Evolutionary conservation across 495 filamentous ascomycete species (phyloP).

Genomic region (Penicillium manginii): DNA sequence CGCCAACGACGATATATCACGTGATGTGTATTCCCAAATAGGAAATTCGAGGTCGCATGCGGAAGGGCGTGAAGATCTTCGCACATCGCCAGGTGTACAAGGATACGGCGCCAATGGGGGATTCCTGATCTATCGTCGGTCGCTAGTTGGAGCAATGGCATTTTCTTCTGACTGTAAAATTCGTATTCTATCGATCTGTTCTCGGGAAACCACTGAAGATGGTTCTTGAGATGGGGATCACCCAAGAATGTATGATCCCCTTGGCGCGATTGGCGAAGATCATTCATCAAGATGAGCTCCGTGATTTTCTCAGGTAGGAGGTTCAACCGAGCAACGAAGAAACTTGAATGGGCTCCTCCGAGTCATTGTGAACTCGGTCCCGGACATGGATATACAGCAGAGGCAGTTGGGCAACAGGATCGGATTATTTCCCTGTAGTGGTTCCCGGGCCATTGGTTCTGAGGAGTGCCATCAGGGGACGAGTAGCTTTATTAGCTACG

Average conservation of each 20-base stretch:
- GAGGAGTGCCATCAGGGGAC: too few species aligned
- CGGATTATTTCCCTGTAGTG: too few species aligned
- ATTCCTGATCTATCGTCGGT: conserved; percentile 16
- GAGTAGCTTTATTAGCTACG: too few species aligned
- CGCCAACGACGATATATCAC: not conserved
- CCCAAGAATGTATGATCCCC: conserved; percentile 3
- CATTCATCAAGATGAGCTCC: too few species aligned
- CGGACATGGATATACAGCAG: too few species aligned
- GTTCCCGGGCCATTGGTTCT: too few species aligned
- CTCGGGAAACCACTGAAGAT: conserved; percentile 1
- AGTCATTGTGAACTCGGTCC: too few species aligned
- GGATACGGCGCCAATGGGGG: conserved; percentile 8
- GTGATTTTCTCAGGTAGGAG: too few species aligned
- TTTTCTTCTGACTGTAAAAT: conserved; percentile 4
- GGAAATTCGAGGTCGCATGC: conserved; percentile 4
- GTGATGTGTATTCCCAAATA: not conserved
- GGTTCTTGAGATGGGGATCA: not conserved
- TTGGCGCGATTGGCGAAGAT: not conserved
- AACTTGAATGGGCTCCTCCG: too few species aligned
- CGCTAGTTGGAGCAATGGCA: conserved; percentile 3
- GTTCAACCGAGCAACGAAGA: too few species aligned
- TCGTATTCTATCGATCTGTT: not conserved
- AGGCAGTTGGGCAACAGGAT: too few species aligned
- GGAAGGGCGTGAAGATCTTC: not conserved
- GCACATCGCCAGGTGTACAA: not conserved